Evolutionary conservation across 1,139 yeast genomes (phyloP).

Genomic region (Scheffersomyces stambukii): DNA sequence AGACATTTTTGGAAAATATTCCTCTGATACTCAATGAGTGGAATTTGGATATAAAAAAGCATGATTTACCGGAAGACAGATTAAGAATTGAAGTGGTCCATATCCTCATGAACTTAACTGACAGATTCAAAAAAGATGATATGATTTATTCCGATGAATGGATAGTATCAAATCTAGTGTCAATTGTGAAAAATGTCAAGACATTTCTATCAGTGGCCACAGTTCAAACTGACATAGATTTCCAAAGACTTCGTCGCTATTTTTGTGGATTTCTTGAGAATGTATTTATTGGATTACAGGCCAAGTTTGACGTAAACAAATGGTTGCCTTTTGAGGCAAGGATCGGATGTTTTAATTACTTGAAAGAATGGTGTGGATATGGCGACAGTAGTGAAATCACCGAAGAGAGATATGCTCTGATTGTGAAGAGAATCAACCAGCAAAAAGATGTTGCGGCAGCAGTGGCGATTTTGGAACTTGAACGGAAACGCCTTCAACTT

Average conservation of each 20-base stretch:
- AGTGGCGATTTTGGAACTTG: constrained; percentile 80
- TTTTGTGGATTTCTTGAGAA: constrained; percentile 76
- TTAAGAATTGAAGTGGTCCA: constrained; percentile 77
- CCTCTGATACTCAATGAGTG: constrained; percentile 61
- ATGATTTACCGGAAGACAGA: constrained; percentile 41
- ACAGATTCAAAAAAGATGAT: constrained; percentile 47
- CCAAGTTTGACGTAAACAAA: constrained; percentile 34
- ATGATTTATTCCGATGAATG: constrained; percentile 60
- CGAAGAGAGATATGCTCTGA: constrained; percentile 62
- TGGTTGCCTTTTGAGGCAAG: constrained; percentile 86
- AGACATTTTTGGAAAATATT: constrained; percentile 73
- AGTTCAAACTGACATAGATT: constrained; percentile 66
- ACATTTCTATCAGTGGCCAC: constrained; percentile 53
- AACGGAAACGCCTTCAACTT: constrained; percentile 64
- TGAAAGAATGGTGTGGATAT: constrained; percentile 93
- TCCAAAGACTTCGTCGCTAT: constrained; percentile 73
- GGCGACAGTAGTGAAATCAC: constrained; percentile 64
- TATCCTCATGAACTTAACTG: constrained; percentile 64
- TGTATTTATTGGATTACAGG: constrained; percentile 52
- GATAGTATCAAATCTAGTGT: constrained; percentile 61
- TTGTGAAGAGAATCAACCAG: constrained; percentile 46
- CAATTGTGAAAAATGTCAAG: constrained; percentile 63
- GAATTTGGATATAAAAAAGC: constrained; percentile 31
- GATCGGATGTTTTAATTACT: constrained; percentile 71
- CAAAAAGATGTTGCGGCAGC: constrained; percentile 49